Evolutionary conservation across 306 rosid genomes (phyloP).

Genomic region (Styphnolobium japonicum): DNA sequence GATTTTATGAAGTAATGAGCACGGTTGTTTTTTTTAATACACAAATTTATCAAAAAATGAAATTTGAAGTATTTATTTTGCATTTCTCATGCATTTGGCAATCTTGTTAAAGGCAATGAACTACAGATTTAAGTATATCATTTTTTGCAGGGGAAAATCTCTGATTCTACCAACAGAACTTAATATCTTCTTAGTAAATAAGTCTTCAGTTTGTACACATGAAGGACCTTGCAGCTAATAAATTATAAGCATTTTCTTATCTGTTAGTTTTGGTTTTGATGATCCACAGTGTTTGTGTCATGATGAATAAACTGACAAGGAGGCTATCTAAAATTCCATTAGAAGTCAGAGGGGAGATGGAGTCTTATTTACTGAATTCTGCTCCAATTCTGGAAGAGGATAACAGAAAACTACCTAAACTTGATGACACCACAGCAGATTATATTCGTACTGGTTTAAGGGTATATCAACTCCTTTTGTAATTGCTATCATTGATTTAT

Average conservation of each 20-base stretch:
- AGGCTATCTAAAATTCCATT: conserved; percentile 63
- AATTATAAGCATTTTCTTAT: not conserved
- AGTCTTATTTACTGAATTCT: conserved; percentile 45
- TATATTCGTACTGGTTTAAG: too few species aligned
- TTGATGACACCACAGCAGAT: too few species aligned
- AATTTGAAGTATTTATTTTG: not conserved
- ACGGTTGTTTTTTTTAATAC: not conserved
- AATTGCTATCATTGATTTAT: not conserved
- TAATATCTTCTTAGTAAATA: not conserved
- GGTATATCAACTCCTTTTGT: too few species aligned
- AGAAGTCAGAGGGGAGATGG: conserved; percentile 66
- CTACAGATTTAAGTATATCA: not conserved
- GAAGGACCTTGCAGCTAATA: not conserved
- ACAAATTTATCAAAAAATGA: not conserved
- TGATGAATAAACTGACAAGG: conserved; percentile 76
- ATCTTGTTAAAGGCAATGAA: not conserved
- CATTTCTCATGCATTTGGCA: not conserved
- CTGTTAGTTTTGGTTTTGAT: conserved; percentile 17
- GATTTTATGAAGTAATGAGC: not conserved
- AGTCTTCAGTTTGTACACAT: not conserved
- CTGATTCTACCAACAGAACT: not conserved
- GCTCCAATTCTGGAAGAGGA: too few species aligned
- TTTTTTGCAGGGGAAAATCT: not conserved
- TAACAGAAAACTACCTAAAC: too few species aligned
- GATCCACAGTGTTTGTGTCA: conserved; percentile 63